Conservation (phyloP, 2,329 filamentous ascomycete species). For the Rutstroemia sp. region DNA sequence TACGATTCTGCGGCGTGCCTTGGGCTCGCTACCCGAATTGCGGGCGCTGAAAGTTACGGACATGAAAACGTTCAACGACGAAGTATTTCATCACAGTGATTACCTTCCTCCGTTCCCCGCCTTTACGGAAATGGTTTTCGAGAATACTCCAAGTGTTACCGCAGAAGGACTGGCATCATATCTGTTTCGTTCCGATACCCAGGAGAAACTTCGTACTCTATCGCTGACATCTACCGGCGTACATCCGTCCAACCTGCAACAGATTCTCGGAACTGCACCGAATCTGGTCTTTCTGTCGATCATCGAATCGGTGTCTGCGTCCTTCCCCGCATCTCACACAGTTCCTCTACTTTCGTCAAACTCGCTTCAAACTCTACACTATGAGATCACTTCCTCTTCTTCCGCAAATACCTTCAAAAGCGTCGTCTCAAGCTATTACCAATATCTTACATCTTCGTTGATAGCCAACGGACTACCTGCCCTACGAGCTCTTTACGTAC, state of each 20-base stretch:
- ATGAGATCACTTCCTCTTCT: conserved; percentile 64
- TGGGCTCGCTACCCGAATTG: conserved; percentile 59
- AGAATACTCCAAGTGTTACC: conserved; percentile 65
- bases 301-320: conserved; percentile 45
- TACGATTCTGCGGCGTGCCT: conserved; percentile 59
- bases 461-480: conserved; percentile 67
- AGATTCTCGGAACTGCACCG: conserved; percentile 35
- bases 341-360: conserved; percentile 60
- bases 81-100: conserved; percentile 60
- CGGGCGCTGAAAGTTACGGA: conserved; percentile 69
- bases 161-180: conserved; percentile 62
- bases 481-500: conserved; percentile 73
- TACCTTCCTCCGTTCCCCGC: conserved; percentile 66
- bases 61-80: conserved; percentile 64
- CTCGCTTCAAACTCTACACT: conserved; percentile 67
- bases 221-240: conserved; percentile 68
- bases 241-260: conserved; percentile 37
- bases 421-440: conserved; percentile 62
- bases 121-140: conserved; percentile 65
- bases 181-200: conserved; percentile 53
- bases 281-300: conserved; percentile 42
- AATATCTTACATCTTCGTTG: conserved; percentile 78
- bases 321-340: conserved; percentile 45
- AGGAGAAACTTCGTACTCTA: conserved; percentile 56
- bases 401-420: conserved; percentile 48